A percentile compares a stretch with the other conserved stretches of the same genome.
Conservation (phyloP, 2,329 filamentous ascomycete genomes). For the Exophiala lecanii-corni region DNA sequence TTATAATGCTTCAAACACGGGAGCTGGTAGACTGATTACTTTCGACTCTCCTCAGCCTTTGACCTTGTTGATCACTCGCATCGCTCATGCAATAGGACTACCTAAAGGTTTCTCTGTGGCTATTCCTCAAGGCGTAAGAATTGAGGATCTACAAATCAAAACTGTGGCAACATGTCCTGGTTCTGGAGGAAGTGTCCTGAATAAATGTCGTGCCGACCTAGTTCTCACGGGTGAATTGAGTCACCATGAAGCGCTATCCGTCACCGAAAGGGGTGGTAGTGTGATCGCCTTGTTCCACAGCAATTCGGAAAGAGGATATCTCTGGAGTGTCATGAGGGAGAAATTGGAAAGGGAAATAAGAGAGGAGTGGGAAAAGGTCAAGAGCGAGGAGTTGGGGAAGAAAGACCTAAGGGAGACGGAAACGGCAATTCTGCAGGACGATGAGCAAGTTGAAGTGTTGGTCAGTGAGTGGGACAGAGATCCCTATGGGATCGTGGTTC, state of each 20-base stretch:
- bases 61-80: constrained; percentile 56
- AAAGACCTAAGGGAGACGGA: constrained; percentile 35
- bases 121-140: constrained; percentile 54
- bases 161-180: constrained; percentile 86
- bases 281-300: constrained; percentile 87
- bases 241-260: constrained; percentile 85
- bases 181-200: constrained; percentile 67
- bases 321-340: constrained; percentile 64
- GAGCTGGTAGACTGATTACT: constrained; percentile 58
- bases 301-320: constrained; percentile 83
- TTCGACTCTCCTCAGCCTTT: constrained; percentile 52
- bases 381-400: constrained; percentile 38
- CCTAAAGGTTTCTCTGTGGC: constrained; percentile 62
- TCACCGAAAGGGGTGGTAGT: constrained; percentile 75
- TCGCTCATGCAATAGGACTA: constrained; percentile 59
- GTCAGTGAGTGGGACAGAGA: constrained; percentile 79
- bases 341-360: constrained; percentile 59
- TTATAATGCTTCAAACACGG: constrained; percentile 44
- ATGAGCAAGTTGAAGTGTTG: constrained; percentile 55
- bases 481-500: constrained; percentile 72
- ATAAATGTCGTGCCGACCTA: constrained; percentile 57
- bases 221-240: constrained; percentile 89
- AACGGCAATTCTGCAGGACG: constrained; percentile 48
- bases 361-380: constrained; percentile 49
- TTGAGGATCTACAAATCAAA: constrained; percentile 54